A percentile compares a stretch with the other conserved stretches of the same genome.
phyloP scores from a whole-genome alignment of 345 rosid species.

The Lagerstroemia speciosa region DNA sequence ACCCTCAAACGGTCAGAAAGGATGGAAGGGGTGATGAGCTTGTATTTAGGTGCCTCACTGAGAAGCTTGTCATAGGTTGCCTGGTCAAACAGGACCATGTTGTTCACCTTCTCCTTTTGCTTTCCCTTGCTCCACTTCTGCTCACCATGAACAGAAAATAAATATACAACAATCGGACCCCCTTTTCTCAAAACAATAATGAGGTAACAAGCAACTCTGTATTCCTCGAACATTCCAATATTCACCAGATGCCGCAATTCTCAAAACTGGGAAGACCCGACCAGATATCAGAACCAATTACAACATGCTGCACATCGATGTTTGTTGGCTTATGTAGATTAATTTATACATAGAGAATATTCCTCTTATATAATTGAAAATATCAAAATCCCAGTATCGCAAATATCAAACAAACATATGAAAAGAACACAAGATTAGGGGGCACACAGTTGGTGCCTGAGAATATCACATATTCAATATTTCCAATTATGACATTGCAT shows the following conservation, averaged over 20 bases:
- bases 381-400: no score
- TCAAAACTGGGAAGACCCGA: neutral
- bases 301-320: neutral
- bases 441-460: no score
- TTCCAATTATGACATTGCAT: no score
- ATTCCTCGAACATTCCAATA: neutral
- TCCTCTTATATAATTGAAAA: no score
- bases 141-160: slow-evolving; percentile 5
- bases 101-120: slow-evolving; percentile 56
- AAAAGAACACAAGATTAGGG: neutral
- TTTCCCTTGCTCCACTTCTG: slow-evolving; percentile 52
- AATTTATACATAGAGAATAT: neutral
- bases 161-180: neutral
- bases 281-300: neutral
- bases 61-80: slow-evolving; percentile 43
- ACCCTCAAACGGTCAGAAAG: slow-evolving; percentile 50
- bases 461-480: neutral
- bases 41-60: slow-evolving; percentile 37
- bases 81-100: slow-evolving; percentile 50
- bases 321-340: neutral
- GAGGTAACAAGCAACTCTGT: neutral
- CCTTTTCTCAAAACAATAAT: neutral
- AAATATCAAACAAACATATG: no score
- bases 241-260: neutral
- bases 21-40: slow-evolving; percentile 39